Evolutionary conservation across 805 yeast genomes (phyloP), one percentile per base, ranked within the genome.

Genomic region (Nakazawaea holstii): DNA sequence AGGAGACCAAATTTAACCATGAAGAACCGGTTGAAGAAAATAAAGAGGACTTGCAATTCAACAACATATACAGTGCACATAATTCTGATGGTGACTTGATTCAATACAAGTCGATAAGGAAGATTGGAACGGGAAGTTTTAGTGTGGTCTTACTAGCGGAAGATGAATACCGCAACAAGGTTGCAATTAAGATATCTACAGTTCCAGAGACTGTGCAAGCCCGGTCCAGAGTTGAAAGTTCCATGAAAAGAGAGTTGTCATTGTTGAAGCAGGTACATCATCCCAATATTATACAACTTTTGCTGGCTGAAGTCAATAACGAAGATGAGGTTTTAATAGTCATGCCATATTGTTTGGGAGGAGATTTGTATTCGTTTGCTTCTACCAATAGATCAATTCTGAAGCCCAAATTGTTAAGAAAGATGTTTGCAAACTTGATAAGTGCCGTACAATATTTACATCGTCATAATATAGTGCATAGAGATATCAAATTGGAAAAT

Each of bases 401-500:
- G 46, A 59, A 70, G 17, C 70, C 83, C 55, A 57, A 63, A 38
- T 66, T 84, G 8, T 67, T 86, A 2, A 70, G 79, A 48, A 70
- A 87, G 27, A 67, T 90, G 0, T 84, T 86, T 52, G 75, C 83
- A 7, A 96, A 94, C 62, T 57, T 87, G 1, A 76, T 80, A 3
- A 61, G 74, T 9, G 92, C 96, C 0, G 80, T 90, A 2, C 68
- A 73, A 24, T 89, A 85, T 59, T 66, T 92, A 45, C 99, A 94
- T 62, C 57, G 61, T 4, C 67, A 76, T 48, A 65, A 76, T 50
- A 78, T 91, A 27, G 87, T 91, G 8, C 99, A 94, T 65, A 79
- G 98, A 50, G 99, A 94, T 59, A 76, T 94, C 55, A 94, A 94
- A 67, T 70, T 92, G 39, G 99, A 94, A 57, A 94, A 90, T 57